Base-by-base conservation (phyloP, 495 filamentous ascomycete genomes). In the Penicillium bovifimosum region DNA sequence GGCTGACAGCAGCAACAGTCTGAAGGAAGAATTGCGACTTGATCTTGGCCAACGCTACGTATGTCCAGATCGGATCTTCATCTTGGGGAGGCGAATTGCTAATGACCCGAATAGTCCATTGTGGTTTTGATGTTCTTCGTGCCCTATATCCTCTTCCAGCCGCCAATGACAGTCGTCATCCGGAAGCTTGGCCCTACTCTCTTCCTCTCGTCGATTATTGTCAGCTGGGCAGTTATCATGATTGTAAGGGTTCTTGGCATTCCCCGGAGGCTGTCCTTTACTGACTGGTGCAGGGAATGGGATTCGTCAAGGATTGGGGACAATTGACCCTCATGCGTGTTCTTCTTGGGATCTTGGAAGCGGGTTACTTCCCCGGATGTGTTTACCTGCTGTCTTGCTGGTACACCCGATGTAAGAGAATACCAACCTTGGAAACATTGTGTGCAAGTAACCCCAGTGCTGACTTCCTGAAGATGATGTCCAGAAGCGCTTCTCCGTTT, bases 121-220 rank as follows among this genome's bases (percentile, higher is more conserved):
- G 67, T 84, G 36, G 74, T 80, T 11, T 64, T 86, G 27, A 76
- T 85, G 56, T 87, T 88, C 71, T 88, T 86, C 68, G 71, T 82
- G 14, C 75, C 83, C 10, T 88, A 88, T 52, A 65, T 83, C 20
- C 29, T 85, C 50, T 84, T 82, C 63, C 83, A 88, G 56, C 77
- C 81, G 3, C 82, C 81, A 0, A 69, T 76, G 56, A 80, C 83
- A 0, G 63, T 85, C 28, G 54, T 86, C 1, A 72, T 78, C 9
- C 76, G 83, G 11, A 82, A 81, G 54, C 50, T 88, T 17, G 83
- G 84, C 0, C 85, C 85, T 0, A 70, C 82, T 0, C 61, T 70
- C 3, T 81, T 83, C 52, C 58, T 87, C 7, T 60, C 75, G 0
- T 54, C 57, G 16, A 84, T 87, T 55, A 76, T 78, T 16, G 28